Base-by-base conservation (phyloP, 2,329 filamentous ascomycete species). In the Penicillium paneum region DNA sequence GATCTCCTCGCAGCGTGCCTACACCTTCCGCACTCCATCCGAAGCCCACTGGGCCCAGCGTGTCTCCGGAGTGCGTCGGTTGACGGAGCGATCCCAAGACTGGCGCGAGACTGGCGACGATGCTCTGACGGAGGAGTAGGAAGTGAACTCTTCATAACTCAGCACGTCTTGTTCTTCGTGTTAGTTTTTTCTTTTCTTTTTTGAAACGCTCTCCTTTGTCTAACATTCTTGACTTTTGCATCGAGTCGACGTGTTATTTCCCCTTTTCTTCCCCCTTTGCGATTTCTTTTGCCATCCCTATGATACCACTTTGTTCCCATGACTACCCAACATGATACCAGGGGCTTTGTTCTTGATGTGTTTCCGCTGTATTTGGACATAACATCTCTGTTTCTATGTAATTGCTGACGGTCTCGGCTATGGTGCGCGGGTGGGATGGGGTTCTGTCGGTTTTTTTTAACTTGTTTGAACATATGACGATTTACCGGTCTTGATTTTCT, bases 1-100 rank as follows among this genome's bases (percentile, higher is more conserved):
- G 58, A 97, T 99, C 64, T 94, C 90, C 67, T 95, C 90, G 7
- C 94, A 99, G 75, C 84, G 94, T 43, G 92, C 89, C 11, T 96
- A 93, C 70, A 97, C 94, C 0, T 97, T 93, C 81, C 86, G 93
- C 48, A 94, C 92, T 2, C 86, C 91, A 0, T 88, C 93, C 6
- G 94, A 99, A 77, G 84, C 85, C 31, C 81, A 97, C 29, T 97
- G 93, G 91, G 91, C 94, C 1, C 83, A 83, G 38, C 84, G 94
- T 35, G 88, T 97, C 19, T 76, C 81, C 13, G 94, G 94, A 24
- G 85, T 97, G 59, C 91, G 88, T 74, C 82, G 84, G 56, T 76
- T 97, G 60, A 90, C 90, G 0, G 89, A 95, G 62, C 84, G 85
- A 69, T 94, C 90, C 66, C 86, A 91, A 43, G 91, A 96, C 64